A percentile compares a stretch with the other conserved stretches of the same genome.
Evolutionary conservation across 345 rosid species (phyloP).

Genomic region (Salix brachista): DNA sequence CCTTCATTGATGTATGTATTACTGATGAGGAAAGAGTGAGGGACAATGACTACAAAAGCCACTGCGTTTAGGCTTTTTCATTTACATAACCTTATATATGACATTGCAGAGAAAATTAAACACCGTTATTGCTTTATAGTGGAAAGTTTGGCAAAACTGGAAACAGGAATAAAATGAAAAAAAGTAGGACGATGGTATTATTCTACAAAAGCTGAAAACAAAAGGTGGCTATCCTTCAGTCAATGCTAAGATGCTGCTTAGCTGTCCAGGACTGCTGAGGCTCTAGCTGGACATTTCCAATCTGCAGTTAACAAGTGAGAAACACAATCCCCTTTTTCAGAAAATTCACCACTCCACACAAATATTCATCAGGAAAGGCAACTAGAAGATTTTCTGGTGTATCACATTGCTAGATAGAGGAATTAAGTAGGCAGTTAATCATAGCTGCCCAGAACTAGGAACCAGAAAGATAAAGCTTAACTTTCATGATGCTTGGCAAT

Average conservation of each 20-base stretch:
- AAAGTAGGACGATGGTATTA: not conserved
- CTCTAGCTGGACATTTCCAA: slow-evolving; percentile 66
- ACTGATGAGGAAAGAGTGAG: no score
- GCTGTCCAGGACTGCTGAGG: slow-evolving; percentile 83
- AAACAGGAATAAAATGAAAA: not conserved
- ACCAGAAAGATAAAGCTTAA: not conserved
- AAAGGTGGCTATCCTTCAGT: slow-evolving; percentile 28
- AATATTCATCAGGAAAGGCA: not conserved
- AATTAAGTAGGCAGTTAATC: not conserved
- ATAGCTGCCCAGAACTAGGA: not conserved
- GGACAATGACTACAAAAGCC: no score
- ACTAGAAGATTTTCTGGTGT: not conserved
- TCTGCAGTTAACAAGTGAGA: slow-evolving; percentile 42
- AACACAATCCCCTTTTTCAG: not conserved
- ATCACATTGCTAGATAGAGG: not conserved
- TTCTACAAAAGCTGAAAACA: not conserved
- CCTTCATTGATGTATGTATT: no score
- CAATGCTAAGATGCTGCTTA: slow-evolving; percentile 60
- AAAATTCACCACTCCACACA: not conserved
- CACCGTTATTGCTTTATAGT: not conserved
- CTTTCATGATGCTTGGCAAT: not conserved
- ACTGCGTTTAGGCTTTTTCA: no score
- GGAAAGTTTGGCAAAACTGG: not conserved
- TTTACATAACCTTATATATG: no score
- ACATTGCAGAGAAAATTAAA: no score